A percentile compares a stretch with the other conserved stretches of the same genome.
These are phyloP conservation scores for Brettanomyces sp. DNA, from an alignment of 805 yeast species.

Conservation along the genomic window DNA sequence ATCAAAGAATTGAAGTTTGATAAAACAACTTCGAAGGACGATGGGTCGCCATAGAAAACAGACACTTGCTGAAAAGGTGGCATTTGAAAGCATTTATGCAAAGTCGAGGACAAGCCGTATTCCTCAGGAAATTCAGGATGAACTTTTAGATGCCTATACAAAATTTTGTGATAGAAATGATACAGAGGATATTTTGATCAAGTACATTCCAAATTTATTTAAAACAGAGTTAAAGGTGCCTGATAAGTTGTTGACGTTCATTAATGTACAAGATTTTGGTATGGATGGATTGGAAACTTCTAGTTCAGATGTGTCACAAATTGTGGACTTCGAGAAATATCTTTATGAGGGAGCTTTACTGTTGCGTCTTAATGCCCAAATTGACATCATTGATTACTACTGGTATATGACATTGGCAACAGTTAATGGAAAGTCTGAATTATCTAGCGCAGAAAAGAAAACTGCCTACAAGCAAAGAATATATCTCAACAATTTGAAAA, in stretches of 20 bases:
- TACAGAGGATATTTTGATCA: slow-evolving; percentile 28
- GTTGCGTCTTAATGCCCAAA: slow-evolving; percentile 26
- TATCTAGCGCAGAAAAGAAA: slow-evolving; percentile 4
- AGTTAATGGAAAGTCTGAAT: slow-evolving; percentile 9
- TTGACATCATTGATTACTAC: slow-evolving; percentile 24
- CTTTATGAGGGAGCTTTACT: slow-evolving; percentile 32
- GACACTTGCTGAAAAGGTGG: slow-evolving; percentile 1
- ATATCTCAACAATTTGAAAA: slow-evolving; percentile 29
- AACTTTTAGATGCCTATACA: slow-evolving; percentile 33
- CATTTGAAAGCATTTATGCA: slow-evolving; percentile 4
- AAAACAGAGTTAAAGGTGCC: slow-evolving; percentile 22
- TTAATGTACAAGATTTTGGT: slow-evolving; percentile 21
- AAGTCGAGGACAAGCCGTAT: slow-evolving; percentile 20
- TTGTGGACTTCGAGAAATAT: slow-evolving; percentile 40
- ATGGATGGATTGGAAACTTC: slow-evolving; percentile 23
- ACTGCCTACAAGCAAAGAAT: slow-evolving; percentile 18
- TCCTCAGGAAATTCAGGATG: slow-evolving; percentile 36
- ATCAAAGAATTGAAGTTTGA: no score
- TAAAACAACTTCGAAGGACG: no score
- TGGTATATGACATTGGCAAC: slow-evolving; percentile 31
- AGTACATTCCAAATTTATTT: slow-evolving; percentile 23
- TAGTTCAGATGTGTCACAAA: slow-evolving; percentile 18
- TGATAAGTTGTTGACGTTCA: slow-evolving; percentile 19
- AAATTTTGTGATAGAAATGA: slow-evolving; percentile 26
- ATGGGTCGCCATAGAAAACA: no score